phyloP scores from a whole-genome alignment of 192 early-diverging fungal genomes.

The Phycomyces nitens region DNA sequence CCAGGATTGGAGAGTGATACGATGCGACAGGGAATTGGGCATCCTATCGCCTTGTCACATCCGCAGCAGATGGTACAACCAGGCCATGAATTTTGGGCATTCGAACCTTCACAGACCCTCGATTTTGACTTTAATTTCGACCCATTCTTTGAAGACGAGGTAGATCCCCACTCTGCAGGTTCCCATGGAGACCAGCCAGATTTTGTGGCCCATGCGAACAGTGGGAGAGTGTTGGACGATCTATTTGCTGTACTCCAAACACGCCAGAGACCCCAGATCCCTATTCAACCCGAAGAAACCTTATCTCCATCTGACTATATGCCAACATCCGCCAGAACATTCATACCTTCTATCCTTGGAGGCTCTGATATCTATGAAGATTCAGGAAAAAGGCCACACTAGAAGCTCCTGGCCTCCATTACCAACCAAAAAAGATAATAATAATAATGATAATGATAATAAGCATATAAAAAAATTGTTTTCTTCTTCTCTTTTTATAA shows the following conservation, averaged over 20 bases:
- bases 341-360: too few species aligned
- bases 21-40: too few species aligned
- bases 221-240: slow-evolving; percentile 32
- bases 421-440: too few species aligned
- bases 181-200: slow-evolving; percentile 9
- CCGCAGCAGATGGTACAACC: not conserved
- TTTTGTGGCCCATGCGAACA: slow-evolving; percentile 22
- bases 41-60: not conserved
- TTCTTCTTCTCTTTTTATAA: not conserved
- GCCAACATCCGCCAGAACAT: too few species aligned
- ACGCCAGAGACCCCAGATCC: slow-evolving; percentile 34
- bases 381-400: too few species aligned
- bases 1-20: too few species aligned
- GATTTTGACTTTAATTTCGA: slow-evolving; percentile 21
- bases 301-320: not conserved
- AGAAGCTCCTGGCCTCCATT: too few species aligned
- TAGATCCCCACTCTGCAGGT: slow-evolving; percentile 13
- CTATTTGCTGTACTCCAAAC: slow-evolving; percentile 33
- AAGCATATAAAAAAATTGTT: too few species aligned
- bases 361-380: too few species aligned
- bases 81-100: not conserved
- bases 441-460: too few species aligned
- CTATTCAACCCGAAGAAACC: slow-evolving; percentile 4
- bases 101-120: not conserved
- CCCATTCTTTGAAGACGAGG: slow-evolving; percentile 34